phyloP scores from a whole-genome alignment of 2,329 filamentous ascomycete species.

The Peltaster fructicola region DNA sequence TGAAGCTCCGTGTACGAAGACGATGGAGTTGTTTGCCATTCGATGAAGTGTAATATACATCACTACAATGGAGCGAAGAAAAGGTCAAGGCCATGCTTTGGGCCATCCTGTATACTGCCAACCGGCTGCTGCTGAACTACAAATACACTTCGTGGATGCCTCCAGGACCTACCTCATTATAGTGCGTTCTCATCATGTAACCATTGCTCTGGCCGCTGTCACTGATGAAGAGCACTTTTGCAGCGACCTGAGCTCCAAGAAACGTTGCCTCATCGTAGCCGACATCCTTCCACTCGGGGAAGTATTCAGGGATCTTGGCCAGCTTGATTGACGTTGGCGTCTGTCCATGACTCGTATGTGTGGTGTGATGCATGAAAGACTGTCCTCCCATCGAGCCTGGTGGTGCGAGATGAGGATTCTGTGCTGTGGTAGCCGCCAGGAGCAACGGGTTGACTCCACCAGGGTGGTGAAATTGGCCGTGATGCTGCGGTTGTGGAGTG shows the following conservation, averaged over 20 bases:
- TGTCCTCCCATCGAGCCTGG: slow-evolving; percentile 10
- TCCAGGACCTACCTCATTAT: slow-evolving; percentile 47
- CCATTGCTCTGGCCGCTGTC: slow-evolving; percentile 50
- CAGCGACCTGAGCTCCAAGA: slow-evolving; percentile 72
- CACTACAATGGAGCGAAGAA: no score
- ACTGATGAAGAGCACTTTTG: slow-evolving; percentile 53
- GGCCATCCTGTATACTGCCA: no score
- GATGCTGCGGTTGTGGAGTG: slow-evolving; percentile 52
- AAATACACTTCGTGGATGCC: slow-evolving; percentile 40
- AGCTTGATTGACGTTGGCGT: slow-evolving; percentile 74
- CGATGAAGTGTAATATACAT: no score
- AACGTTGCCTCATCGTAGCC: slow-evolving; percentile 70
- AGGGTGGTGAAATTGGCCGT: slow-evolving; percentile 23
- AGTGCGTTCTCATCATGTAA: slow-evolving; percentile 50
- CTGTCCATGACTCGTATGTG: slow-evolving; percentile 40
- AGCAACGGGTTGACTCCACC: slow-evolving; percentile 67
- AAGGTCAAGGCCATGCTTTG: no score
- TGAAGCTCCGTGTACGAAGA: no score
- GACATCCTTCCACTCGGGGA: slow-evolving; percentile 70
- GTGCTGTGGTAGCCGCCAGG: slow-evolving; percentile 71
- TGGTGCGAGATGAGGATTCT: slow-evolving; percentile 32
- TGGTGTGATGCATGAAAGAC: slow-evolving; percentile 4
- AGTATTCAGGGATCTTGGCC: slow-evolving; percentile 63
- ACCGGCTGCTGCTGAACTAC: no score
- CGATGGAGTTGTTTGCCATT: no score